Base-by-base conservation (phyloP, 768 basidiomycete species). In the Boletus sensibilis region DNA sequence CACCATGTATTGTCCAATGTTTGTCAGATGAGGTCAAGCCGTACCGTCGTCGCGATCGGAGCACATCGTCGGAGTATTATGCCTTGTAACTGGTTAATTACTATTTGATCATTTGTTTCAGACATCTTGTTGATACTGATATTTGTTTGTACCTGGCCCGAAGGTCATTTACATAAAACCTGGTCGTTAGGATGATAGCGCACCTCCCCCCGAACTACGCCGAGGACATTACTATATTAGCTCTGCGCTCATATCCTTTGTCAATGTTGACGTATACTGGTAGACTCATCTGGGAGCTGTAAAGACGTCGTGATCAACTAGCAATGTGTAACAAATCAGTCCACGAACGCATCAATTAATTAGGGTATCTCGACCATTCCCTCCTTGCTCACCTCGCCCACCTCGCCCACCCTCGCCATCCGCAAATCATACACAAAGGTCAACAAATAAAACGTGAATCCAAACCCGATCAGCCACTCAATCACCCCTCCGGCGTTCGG, bases 371-470 rank as follows among this genome's bases (percentile, higher is more conserved):
- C 52, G 1, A 40, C 27, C 60, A 55, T 64, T 5, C 23, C 18
- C 21, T 57, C 34, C 39, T 29, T 25, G 21, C 35, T 25, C 13
- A 2, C 51, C 21, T 23, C 40, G 5, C 18, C 33, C 13, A 0
- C 48, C 7, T 0, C 4, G 4, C 8, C 49, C 43, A 18, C 44
- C 29, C 81, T 84, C 5, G 83, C 78, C 68, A 80, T 76, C 47
- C 82, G 75, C n/a, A 90, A 77, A 68, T 92, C 90, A 67, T 80
- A 87, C 59, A 70, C 82, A 72, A 88, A 92, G 0, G 88, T 86
- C 55, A 89, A 74, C 39, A 90, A 72, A 69, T 88, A 92, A 60
- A 88, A 78, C 6, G 85, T 85, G 68, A 84, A 90, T 9, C 87
- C 82, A 52, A 91, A 85, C 4, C 81, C 79, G 47, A 92, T 88